Evolutionary conservation across 1,139 yeast genomes (phyloP), one percentile per base, ranked within the genome.

Genomic region (Meyerozyma sp.): DNA sequence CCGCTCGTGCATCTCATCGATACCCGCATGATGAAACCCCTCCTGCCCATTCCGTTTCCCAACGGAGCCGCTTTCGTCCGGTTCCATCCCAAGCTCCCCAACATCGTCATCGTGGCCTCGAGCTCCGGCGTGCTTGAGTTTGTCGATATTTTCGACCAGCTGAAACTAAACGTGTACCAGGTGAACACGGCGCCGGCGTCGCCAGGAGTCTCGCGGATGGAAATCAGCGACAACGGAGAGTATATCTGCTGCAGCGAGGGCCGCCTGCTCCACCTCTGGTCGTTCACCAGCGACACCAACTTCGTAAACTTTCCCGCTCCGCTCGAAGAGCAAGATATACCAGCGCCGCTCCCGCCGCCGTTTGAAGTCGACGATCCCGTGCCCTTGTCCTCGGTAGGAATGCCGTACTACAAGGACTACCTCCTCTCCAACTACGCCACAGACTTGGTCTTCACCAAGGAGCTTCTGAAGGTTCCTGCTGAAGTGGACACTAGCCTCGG

Each of bases 41-140:
- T 85, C 44, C 73, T 95, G 0, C 97, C 98, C 2, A 71, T 91
- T 4, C 82, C 96, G 2, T 90, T 90, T 59, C 88, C 95, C 0
- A 84, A 90, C 0, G 98, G 98, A 4, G 97, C 98, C 1, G 76
- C 88, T 6, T 85, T 79, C 58, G 94, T 86, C 1, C 75, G 85
- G 42, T 74, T 91, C 50, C 98, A 91, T 63, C 97, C 98, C 4
- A 86, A 86, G 49, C 63, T 90, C 46, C 86, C 97, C 10, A 86
- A 89, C 36, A 81, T 87, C 41, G 78, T 90, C 38, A 63, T 90
- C 9, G 81, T 88, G 16, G 84, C 89, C 0, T 85, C 96, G 0
- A 74, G 74, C 16, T 63, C 78, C 26, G 98, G 98, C 8, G 94
- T 88, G 49, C 67, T 94, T 46, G 96, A 90, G 55, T 82, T 90